phyloP scores from a whole-genome alignment of 495 filamentous ascomycete genomes.

The Bathelium albidoporum region DNA sequence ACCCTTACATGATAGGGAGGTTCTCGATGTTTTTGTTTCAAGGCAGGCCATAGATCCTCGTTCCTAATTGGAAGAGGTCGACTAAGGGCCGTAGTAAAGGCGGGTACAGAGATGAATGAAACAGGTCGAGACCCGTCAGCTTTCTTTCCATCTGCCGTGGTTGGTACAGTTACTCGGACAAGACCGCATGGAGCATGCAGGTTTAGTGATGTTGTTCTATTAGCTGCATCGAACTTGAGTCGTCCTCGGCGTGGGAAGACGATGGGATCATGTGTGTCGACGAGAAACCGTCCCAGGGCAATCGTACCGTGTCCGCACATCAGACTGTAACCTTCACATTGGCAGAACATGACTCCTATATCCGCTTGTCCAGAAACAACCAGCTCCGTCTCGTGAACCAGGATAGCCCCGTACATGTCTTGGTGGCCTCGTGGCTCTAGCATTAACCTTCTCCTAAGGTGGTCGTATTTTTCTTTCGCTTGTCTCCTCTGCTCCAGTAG shows the following conservation, averaged over 20 bases:
- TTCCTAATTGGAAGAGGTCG: not conserved
- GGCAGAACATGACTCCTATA: constrained; percentile 17
- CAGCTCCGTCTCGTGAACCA: constrained; percentile 12
- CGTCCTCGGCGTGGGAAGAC: constrained; percentile 3
- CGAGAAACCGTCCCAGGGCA: constrained; percentile 14
- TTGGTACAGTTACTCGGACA: constrained; percentile 8
- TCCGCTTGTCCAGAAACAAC: constrained; percentile 11
- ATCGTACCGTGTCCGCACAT: constrained; percentile 22
- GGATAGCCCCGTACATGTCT: constrained; percentile 21
- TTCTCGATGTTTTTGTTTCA: not conserved
- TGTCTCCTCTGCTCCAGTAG: constrained; percentile 15
- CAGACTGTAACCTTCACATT: constrained; percentile 15
- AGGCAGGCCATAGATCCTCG: constrained; percentile 6
- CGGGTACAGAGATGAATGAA: constrained; percentile 8
- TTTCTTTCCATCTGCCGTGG: not conserved
- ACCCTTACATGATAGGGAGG: not conserved
- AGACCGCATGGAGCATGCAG: constrained; percentile 15
- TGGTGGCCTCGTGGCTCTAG: constrained; percentile 16
- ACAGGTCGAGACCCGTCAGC: constrained; percentile 6
- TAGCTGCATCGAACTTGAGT: not conserved
- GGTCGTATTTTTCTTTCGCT: constrained; percentile 11
- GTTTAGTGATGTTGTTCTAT: constrained; percentile 3
- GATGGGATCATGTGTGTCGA: constrained; percentile 9
- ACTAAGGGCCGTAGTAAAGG: constrained; percentile 3
- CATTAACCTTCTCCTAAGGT: constrained; percentile 14